A percentile compares a stretch with the other conserved stretches of the same genome.
phyloP scores from a whole-genome alignment of 2,329 filamentous ascomycete genomes.

The Curvularia hawaiiensis region DNA sequence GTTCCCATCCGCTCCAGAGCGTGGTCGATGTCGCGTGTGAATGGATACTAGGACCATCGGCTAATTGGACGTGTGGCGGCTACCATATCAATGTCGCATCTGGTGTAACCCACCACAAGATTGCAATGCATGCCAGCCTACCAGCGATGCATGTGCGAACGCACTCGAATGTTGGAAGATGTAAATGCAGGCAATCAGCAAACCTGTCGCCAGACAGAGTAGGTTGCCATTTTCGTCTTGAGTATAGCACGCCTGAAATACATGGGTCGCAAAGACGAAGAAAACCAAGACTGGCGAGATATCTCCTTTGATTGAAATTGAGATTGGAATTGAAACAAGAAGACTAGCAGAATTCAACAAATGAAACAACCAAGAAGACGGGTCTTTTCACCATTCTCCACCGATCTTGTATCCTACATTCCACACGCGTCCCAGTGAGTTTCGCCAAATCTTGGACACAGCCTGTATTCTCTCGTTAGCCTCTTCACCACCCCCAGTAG shows the following conservation, averaged over 20 bases:
- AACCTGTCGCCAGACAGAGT: neutral
- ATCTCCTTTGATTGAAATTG: neutral
- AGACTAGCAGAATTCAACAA: neutral
- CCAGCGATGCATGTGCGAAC: neutral
- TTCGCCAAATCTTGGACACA: slow-evolving; percentile 55
- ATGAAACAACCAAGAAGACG: neutral
- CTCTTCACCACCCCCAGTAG: neutral
- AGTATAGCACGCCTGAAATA: neutral
- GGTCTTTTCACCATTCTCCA: slow-evolving; percentile 53
- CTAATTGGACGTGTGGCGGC: neutral
- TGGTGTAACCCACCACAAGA: neutral
- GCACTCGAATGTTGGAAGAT: neutral
- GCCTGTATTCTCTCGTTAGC: slow-evolving; percentile 35
- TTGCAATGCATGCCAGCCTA: neutral
- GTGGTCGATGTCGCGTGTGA: neutral
- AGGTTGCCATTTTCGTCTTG: neutral
- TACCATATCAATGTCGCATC: neutral
- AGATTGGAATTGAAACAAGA: neutral
- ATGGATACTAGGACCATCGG: neutral
- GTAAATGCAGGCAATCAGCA: neutral
- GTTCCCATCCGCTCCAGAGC: neutral
- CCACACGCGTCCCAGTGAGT: slow-evolving; percentile 56
- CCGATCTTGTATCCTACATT: slow-evolving; percentile 59
- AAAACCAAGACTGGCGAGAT: neutral
- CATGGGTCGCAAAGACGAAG: neutral